A percentile compares a stretch with the other conserved stretches of the same genome.
Conservation (phyloP, 2,329 filamentous ascomycete species). For the Cladosporium oxysporum region DNA sequence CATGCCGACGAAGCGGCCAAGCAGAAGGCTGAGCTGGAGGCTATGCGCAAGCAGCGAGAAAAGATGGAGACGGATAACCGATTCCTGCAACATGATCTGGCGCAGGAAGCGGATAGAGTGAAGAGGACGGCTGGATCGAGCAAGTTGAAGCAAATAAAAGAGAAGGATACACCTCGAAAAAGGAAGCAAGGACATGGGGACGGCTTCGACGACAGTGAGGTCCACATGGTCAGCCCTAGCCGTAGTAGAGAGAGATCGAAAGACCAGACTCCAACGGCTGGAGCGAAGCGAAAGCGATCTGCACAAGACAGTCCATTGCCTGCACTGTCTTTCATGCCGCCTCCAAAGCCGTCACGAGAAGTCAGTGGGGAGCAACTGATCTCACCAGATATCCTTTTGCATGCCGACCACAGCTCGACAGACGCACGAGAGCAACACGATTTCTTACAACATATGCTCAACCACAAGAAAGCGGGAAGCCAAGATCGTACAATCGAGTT, state of each 20-base stretch:
- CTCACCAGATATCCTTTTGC: neutral
- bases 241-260: constrained; percentile 50
- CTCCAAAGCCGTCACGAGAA: constrained; percentile 16
- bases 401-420: neutral
- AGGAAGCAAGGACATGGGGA: constrained; percentile 53
- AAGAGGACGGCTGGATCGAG: constrained; percentile 46
- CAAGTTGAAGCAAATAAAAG: constrained; percentile 23
- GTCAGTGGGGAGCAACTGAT: constrained; percentile 2
- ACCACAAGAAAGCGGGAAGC: constrained; percentile 58
- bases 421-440: constrained; percentile 27
- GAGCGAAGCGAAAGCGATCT: constrained; percentile 68
- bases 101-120: constrained; percentile 58
- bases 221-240: constrained; percentile 40
- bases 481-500: constrained; percentile 67
- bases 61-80: constrained; percentile 68
- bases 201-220: constrained; percentile 72
- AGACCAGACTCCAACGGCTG: constrained; percentile 61
- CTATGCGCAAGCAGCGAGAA: constrained; percentile 64
- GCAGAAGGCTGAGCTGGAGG: constrained; percentile 65
- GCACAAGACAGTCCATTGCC: constrained; percentile 66
- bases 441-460: constrained; percentile 63
- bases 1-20: constrained; percentile 65
- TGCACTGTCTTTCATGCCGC: constrained; percentile 41
- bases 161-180: constrained; percentile 32
- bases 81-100: constrained; percentile 72